Percentiles rank a stretch among this genome's conserved stretches.
These are phyloP conservation scores for Suhomyces emberorum DNA, from an alignment of 805 yeast species.

Conservation along the genomic window DNA sequence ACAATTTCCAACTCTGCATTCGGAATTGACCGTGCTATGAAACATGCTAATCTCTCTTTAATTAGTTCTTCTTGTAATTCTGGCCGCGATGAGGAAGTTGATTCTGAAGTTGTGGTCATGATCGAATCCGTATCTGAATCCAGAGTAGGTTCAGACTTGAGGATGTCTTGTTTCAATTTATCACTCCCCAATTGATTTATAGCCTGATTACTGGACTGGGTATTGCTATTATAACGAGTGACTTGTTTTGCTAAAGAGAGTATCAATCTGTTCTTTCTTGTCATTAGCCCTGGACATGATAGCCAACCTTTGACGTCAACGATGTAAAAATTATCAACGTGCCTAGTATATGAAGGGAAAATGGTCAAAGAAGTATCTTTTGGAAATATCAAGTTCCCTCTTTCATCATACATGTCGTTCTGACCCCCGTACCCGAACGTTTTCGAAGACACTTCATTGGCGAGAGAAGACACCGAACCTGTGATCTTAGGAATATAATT, in stretches of 20 bases:
- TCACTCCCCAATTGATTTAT: constrained; percentile 26
- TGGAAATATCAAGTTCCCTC: constrained; percentile 40
- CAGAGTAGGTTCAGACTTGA: background rate
- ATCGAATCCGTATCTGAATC: constrained; percentile 7
- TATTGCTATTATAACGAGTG: constrained; percentile 36
- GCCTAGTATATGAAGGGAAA: constrained; percentile 36
- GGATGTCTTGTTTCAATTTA: constrained; percentile 22
- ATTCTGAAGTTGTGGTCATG: background rate
- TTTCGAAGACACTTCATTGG: constrained; percentile 41
- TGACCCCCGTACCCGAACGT: constrained; percentile 15
- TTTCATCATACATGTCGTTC: constrained; percentile 24
- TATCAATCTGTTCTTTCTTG: constrained; percentile 67
- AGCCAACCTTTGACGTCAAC: constrained; percentile 72
- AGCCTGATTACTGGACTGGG: constrained; percentile 15
- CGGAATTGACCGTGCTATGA: constrained; percentile 66
- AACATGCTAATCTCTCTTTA: constrained; percentile 63
- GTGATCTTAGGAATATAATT: constrained; percentile 53
- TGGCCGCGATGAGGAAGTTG: background rate
- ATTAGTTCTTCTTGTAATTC: constrained; percentile 44
- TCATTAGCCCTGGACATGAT: constrained; percentile 64
- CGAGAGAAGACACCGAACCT: constrained; percentile 46
- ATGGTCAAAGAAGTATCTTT: constrained; percentile 58
- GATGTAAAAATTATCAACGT: constrained; percentile 27
- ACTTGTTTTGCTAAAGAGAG: constrained; percentile 68
- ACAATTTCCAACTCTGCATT: constrained; percentile 51